Base-by-base conservation (phyloP, 2,329 filamentous ascomycete genomes). In the Microdochium bolleyi region DNA sequence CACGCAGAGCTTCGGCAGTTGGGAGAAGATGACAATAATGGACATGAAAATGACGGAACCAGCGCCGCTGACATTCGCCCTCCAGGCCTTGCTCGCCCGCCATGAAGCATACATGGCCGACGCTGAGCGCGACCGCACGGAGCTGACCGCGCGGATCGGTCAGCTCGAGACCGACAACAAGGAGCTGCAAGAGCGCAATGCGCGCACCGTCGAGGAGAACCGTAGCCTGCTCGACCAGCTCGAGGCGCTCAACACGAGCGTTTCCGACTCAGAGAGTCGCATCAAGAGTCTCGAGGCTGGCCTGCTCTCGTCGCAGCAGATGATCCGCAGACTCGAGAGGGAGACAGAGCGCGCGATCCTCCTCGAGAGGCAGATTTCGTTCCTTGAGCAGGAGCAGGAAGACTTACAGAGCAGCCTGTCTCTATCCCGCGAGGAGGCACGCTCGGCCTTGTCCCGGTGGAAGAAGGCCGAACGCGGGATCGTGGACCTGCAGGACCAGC, bases 21-120 rank as follows among this genome's bases (percentile, higher is more conserved):
- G 9, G 30, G 30, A 9, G 16, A 16, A 9, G 10, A 41, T 16
- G n/a, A 41, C n/a, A 10, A 5, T 16, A 41, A n/a, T 16, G 13
- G 7, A 22, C 16, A 64, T 62, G 62, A 57, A 60, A 24, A 58
- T 58, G 52, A 62, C 64, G 55, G 74, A 77, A 59, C 37, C 41
- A 46, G 41, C 22, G 7, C 79, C 78, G 73, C 87, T 95, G 72
- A 95, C 84, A 51, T 88, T 83, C 71, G 74, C 80, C 52, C 70
- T 87, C 54, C 84, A 97, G 94, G 91, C 91, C 55, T 79, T 99
- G 53, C 83, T 99, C 44, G 84, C 87, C 58, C 87, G 92, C 62
- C 92, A 99, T 80, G 92, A 97, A 75, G 84, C 88, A 55, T 96
- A 95, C 71, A 92, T 96, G 79, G 86, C 86, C 60, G 90, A 96